Evolutionary conservation across 2,329 filamentous ascomycete species (phyloP), one percentile per base, ranked within the genome.

Genomic region (Rhytidhysteron rufulum): DNA sequence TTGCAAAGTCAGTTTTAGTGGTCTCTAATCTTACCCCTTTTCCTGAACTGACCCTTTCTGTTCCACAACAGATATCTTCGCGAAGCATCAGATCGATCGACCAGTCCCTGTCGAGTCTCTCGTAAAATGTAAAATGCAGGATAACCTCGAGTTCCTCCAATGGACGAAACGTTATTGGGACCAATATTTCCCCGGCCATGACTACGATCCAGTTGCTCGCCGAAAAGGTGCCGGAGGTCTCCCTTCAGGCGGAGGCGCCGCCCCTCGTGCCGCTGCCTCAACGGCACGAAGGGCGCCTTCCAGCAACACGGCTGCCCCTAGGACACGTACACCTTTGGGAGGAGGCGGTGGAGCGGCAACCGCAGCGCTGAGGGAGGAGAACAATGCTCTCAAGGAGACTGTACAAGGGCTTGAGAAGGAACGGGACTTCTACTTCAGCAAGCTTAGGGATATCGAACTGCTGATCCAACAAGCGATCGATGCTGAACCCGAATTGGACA

Each of bases 71-170:
- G 91, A 89, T 67, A 77, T 79, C 50, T 97, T 97, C 63, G 77
- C 82, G 47, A 86, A 86, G 68, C 90, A 97, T 71, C 75, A 82
- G 50, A 79, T 98, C 72, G 90, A 97, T 58, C 89, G 89, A 65
- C 85, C 86, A 20, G 83, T 98, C 55, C 88, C 88, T 44, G 88
- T 97, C 64, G 82, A 95, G 67, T 75, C 79, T 43, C 82, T 98
- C 44, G 81, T 93, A 58, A 98, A 97, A 70, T 98, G 93, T 78
- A 96, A 95, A 77, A 98, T 98, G 91, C 93, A 98, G 78, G 93
- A 98, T 70, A 98, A 98, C 74, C 86, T 98, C 57, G 93, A 97
- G 65, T 98, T 98, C 67, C 77, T 98, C 45, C 93, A 98, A 72
- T 98, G 89, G 86, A 84, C 84, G 44, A 98, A 98, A 79, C 78